Percentiles rank a stretch among this genome's conserved stretches.
phyloP scores from a whole-genome alignment of 2,329 filamentous ascomycete genomes.

The Penicillium frequentans region DNA sequence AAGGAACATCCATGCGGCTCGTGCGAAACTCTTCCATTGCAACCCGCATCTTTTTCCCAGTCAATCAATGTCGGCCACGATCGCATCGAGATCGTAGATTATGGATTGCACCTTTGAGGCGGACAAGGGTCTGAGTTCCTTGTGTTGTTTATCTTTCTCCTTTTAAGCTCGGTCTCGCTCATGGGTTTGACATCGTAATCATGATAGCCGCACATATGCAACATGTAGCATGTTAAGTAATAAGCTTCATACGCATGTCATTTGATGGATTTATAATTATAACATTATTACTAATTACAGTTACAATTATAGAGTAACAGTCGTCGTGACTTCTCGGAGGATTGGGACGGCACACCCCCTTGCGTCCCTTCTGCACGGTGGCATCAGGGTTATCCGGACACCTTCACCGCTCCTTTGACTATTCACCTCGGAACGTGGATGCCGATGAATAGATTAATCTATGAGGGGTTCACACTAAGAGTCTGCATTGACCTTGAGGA shows the following conservation, averaged over 20 bases:
- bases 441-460: background rate
- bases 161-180: background rate
- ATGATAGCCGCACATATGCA: slow-evolving; percentile 8
- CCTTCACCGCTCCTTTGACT: slow-evolving; percentile 21
- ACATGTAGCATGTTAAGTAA: background rate
- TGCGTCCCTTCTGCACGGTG: slow-evolving; percentile 21
- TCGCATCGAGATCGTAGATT: background rate
- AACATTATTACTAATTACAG: no score
- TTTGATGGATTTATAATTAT: background rate
- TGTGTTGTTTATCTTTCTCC: no score
- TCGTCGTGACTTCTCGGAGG: background rate
- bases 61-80: background rate
- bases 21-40: background rate
- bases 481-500: background rate
- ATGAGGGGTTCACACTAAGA: background rate
- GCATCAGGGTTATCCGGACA: slow-evolving; percentile 13
- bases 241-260: slow-evolving; percentile 5
- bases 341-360: slow-evolving; percentile 10
- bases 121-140: background rate
- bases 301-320: no score
- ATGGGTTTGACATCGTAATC: slow-evolving; percentile 3
- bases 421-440: background rate
- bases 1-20: slow-evolving; percentile 9
- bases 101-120: background rate
- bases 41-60: background rate